Evolutionary conservation across 495 filamentous ascomycete species (phyloP).

Genomic region (Podospora pseudopauciseta): DNA sequence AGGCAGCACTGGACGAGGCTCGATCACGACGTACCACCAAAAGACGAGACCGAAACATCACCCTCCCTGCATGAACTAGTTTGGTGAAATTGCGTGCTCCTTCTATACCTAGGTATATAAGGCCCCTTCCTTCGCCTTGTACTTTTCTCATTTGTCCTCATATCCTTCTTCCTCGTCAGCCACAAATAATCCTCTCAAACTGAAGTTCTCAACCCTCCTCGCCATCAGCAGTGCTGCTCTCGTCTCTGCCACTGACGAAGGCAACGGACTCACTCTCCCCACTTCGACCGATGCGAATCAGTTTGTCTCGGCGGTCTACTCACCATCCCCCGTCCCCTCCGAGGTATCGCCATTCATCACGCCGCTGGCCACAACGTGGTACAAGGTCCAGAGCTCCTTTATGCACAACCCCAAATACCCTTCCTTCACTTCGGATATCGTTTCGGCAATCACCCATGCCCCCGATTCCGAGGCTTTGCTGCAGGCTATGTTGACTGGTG

Average conservation of each 20-base stretch:
- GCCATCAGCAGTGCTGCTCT: no score
- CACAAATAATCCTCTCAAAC: background rate
- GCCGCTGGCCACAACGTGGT: background rate
- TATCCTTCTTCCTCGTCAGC: background rate
- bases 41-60: no score
- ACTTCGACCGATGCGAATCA: no score
- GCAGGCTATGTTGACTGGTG: background rate
- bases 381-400: constrained; percentile 3
- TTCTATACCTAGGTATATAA: no score
- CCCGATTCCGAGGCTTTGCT: background rate
- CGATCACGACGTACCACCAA: no score
- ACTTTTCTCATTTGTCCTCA: no score
- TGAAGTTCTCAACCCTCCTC: background rate
- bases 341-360: background rate
- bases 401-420: background rate
- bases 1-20: no score
- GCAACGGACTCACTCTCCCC: no score
- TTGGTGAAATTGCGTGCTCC: no score
- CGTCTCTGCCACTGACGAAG: no score
- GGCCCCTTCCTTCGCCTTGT: background rate
- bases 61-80: no score
- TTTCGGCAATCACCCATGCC: background rate
- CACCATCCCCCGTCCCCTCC: background rate
- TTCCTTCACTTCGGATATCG: background rate
- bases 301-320: background rate